Conservation (phyloP, 2,329 filamentous ascomycete genomes). For the Fusarium fujikuroi region DNA sequence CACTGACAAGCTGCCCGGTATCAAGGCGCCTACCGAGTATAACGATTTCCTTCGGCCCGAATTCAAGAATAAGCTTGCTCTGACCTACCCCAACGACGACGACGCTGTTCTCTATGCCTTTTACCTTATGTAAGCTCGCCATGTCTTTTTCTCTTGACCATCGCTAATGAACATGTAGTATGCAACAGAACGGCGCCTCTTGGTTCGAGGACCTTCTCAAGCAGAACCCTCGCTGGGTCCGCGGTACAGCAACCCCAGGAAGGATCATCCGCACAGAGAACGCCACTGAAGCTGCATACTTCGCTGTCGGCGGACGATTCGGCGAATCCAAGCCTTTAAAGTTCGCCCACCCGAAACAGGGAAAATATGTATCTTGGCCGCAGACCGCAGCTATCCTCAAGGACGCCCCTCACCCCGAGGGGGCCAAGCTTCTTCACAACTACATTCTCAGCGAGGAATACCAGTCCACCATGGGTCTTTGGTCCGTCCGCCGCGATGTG, state of each 20-base stretch:
- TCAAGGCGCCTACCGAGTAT: slow-evolving; percentile 50
- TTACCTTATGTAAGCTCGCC: slow-evolving; percentile 54
- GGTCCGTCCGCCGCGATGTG: slow-evolving; percentile 22
- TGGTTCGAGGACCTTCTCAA: slow-evolving; percentile 61
- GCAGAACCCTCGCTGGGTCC: slow-evolving; percentile 65
- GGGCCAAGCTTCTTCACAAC: slow-evolving; percentile 26
- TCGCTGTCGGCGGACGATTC: slow-evolving; percentile 40
- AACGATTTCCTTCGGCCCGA: slow-evolving; percentile 58
- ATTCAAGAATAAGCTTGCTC: slow-evolving; percentile 63
- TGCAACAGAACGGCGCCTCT: slow-evolving; percentile 53
- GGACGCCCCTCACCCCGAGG: slow-evolving; percentile 26
- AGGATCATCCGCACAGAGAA: slow-evolving; percentile 21
- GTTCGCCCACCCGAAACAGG: slow-evolving; percentile 49
- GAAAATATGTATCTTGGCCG: slow-evolving; percentile 59
- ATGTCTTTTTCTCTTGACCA: no score
- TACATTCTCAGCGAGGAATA: slow-evolving; percentile 19
- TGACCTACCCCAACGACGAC: slow-evolving; percentile 69
- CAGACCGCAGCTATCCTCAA: slow-evolving; percentile 58
- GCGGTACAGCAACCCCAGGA: slow-evolving; percentile 55
- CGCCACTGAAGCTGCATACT: slow-evolving; percentile 48
- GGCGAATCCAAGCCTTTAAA: slow-evolving; percentile 31
- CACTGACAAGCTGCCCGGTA: slow-evolving; percentile 47
- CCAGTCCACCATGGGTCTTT: neutral
- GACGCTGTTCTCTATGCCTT: slow-evolving; percentile 65
- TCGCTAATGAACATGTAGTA: slow-evolving; percentile 29